Evolutionary conservation across 2,329 filamentous ascomycete genomes (phyloP), one percentile per base, ranked within the genome.

Genomic region (Cercospora sp.): DNA sequence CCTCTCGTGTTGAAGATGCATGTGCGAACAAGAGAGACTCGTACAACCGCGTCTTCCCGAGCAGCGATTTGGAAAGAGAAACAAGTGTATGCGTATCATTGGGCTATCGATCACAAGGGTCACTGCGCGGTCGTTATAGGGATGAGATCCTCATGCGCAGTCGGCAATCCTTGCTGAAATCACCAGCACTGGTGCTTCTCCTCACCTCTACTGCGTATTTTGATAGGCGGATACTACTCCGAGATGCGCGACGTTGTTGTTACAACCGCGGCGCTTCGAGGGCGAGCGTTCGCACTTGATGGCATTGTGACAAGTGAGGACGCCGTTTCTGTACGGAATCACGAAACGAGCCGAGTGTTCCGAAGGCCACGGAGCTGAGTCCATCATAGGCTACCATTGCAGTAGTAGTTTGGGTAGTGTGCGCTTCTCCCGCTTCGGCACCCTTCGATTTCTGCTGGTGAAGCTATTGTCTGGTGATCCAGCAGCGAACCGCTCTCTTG

Each of bases 141-240:
- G 16, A 59, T 32, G 32, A 34, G 55, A 59, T 59, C 16, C 55
- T 32, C 55, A 59, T 37, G 28, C 28, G 30, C 9, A 24, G 18
- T 59, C 28, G 55, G 30, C 28, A n/a, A 59, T 59, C 55, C 55
- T 59, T 59, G 55, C 55, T 37, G 55, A 18, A 59, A 59, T 37
- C 55, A 37, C 8, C 28, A 59, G 32, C 5, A 21, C 55, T 59
- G 55, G 55, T 32, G 30, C 4, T 59, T 59, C 55, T 59, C 55
- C 55, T 59, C 55, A 59, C n/a, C 16, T 18, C 30, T 32, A 34
- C 55, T 37, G 21, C 55, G 55, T 37, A 13, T 34, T 24, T n/a
- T 18, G 55, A 58, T 58, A 18, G 55, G 26, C 55, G 49, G 28
- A 30, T 10, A 37, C 16, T 37, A 5, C 55, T 59, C 28, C 30